Evolutionary conservation across 1,139 yeast genomes (phyloP), one percentile per base, ranked within the genome.

Genomic region (Yamadazyma mexicana): DNA sequence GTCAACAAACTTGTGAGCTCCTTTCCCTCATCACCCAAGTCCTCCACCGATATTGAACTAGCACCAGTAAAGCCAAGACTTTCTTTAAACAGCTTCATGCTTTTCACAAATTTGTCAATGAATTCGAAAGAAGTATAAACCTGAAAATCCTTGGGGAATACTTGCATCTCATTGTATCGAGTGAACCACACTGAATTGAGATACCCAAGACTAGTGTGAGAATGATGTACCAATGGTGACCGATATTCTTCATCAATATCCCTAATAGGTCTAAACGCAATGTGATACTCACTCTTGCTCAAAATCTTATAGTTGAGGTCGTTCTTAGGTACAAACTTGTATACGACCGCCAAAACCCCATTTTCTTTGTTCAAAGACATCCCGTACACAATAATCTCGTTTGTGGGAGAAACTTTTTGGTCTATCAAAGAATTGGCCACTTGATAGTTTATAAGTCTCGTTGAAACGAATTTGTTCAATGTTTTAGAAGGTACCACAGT

Each of bases 241-340:
- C 12, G 26, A 5, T 12, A 11, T 6, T 17, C 26, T 3, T 11
- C 4, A 5, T 17, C 8, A 5, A 27, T 23, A 7, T 30, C 18
- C 11, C 9, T 30, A 3, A 18, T 18, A n/a, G 30, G 18, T 18
- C 25, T 11, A 22, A 20, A 53, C 39, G 42, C 63, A 15, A 68
- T 41, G 24, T 51, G 49, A 23, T 55, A 54, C 14, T 59, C 62
- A 23, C 52, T 48, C 39, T 55, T 56, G 4, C 69, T 64, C 15
- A 55, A 44, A 14, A 62, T 62, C 18, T 58, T 55, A 44, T 66
- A 66, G 37, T 60, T 56, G 14, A 68, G 39, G 3, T 56, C 55
- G 40, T 64, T 57, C 33, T 57, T 62, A 1, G 70, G 68, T 14
- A 55, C 46, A 1, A 61, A 50, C 40, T 60, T 59, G 44, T 57